phyloP scores from a whole-genome alignment of 2,329 filamentous ascomycete species.

The Colletotrichum abscissum region DNA sequence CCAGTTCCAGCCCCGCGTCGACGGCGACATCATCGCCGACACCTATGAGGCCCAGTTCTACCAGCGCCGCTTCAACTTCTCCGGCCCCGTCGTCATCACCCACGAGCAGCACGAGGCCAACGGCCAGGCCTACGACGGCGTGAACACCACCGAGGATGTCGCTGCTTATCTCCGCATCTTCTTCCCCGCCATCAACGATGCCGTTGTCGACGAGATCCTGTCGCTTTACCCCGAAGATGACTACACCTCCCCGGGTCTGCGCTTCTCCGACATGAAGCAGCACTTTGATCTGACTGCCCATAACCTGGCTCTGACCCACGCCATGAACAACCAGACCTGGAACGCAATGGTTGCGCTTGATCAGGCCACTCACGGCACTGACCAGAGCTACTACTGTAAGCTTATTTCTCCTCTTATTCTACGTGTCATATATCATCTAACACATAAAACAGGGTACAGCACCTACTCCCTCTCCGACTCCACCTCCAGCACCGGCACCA shows the following conservation, averaged over 20 bases:
- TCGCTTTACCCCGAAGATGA: conserved; percentile 33
- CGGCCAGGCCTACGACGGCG: conserved; percentile 55
- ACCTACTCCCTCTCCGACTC: conserved; percentile 4
- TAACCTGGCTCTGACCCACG: conserved; percentile 18
- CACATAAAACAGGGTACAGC: not conserved
- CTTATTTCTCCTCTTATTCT: rapidly evolving
- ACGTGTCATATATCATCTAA: not conserved
- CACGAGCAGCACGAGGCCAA: conserved; percentile 56
- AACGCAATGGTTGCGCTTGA: conserved; percentile 4
- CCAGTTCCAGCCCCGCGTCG: conserved; percentile 49
- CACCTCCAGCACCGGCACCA: not conserved
- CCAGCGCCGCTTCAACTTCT: conserved; percentile 42
- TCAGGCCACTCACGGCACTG: conserved; percentile 13
- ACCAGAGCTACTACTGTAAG: conserved; percentile 23
- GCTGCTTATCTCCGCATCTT: conserved; percentile 47
- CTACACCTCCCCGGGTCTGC: conserved; percentile 10
- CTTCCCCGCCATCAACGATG: conserved; percentile 37
- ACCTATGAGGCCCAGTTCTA: conserved; percentile 44
- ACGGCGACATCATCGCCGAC: conserved; percentile 46
- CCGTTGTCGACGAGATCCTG: conserved; percentile 51
- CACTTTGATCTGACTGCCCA: conserved; percentile 12
- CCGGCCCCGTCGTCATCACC: conserved; percentile 28
- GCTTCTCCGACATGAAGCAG: conserved; percentile 20
- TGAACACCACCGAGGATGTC: conserved; percentile 55
- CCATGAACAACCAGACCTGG: conserved; percentile 15